Conservation (phyloP, 2,329 filamentous ascomycete species). For the Penicillium decumbens region DNA sequence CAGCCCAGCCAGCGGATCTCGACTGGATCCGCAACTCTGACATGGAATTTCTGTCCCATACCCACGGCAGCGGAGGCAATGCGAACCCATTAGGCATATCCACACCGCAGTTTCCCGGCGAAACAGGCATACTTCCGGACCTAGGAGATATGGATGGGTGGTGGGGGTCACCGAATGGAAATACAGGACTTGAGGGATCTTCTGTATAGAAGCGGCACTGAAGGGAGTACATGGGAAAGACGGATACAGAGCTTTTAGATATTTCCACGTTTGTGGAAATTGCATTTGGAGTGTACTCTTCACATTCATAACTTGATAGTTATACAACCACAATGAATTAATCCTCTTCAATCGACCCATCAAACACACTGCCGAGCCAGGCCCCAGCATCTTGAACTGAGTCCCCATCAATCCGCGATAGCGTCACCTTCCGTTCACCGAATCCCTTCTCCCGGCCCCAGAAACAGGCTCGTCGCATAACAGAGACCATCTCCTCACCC, state of each 20-base stretch:
- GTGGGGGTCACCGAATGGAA: conserved; percentile 27
- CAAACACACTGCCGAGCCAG: conserved; percentile 14
- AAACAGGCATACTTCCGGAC: conserved; percentile 18
- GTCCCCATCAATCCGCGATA: conserved; percentile 1
- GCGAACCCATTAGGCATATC: conserved; percentile 5
- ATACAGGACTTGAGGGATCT: conserved; percentile 13
- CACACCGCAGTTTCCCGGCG: conserved; percentile 12
- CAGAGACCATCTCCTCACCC: conserved; percentile 39
- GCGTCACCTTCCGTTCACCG: conserved; percentile 35
- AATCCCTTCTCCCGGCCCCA: conserved; percentile 40
- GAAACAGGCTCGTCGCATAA: conserved; percentile 44
- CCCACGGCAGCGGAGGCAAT: conserved; percentile 10
- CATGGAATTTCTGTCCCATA: conserved; percentile 24
- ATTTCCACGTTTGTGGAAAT: not conserved
- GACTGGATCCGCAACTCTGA: conserved; percentile 31
- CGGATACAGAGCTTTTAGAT: not conserved
- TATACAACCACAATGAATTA: not conserved
- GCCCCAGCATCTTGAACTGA: conserved; percentile 4
- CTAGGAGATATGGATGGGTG: conserved; percentile 30
- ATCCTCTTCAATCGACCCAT: conserved; percentile 6
- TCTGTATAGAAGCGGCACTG: conserved; percentile 14
- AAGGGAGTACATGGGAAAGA: not conserved
- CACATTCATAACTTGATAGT: not conserved
- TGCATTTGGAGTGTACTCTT: not conserved
- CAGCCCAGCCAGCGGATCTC: conserved; percentile 20